Evolutionary conservation across 805 yeast genomes (phyloP).

Genomic region (Monosporozyma unispora): DNA sequence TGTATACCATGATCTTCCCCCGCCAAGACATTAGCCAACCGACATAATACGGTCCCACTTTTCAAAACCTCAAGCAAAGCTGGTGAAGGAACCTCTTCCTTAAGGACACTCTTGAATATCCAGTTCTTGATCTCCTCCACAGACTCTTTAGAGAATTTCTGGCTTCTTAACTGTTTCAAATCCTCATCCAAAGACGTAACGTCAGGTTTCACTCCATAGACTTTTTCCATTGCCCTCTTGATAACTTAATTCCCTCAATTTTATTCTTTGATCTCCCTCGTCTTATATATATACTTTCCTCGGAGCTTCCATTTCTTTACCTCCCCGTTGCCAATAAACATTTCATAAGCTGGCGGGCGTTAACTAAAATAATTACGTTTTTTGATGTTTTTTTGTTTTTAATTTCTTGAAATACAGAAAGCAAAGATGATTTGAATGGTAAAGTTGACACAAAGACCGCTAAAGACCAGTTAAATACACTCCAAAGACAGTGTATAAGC

Average conservation of each 20-base stretch:
- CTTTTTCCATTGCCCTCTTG: slow-evolving; percentile 1
- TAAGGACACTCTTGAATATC: slow-evolving; percentile 37
- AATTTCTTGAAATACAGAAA: too few species aligned
- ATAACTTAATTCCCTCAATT: too few species aligned
- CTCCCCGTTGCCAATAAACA: neutral
- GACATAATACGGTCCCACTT: slow-evolving; percentile 52
- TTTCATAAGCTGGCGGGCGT: too few species aligned
- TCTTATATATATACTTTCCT: too few species aligned
- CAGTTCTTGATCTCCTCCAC: slow-evolving; percentile 42
- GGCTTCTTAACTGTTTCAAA: slow-evolving; percentile 39
- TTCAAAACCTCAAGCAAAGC: slow-evolving; percentile 44
- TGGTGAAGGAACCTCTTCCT: slow-evolving; percentile 20
- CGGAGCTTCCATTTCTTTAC: neutral
- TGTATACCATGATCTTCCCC: slow-evolving; percentile 24
- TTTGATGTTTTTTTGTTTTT: too few species aligned
- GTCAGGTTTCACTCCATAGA: slow-evolving; percentile 23
- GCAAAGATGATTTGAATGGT: too few species aligned
- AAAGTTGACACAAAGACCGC: too few species aligned
- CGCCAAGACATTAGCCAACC: slow-evolving; percentile 30
- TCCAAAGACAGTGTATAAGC: too few species aligned
- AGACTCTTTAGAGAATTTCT: slow-evolving; percentile 39
- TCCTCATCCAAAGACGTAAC: slow-evolving; percentile 60
- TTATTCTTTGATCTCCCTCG: too few species aligned
- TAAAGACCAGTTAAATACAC: too few species aligned
- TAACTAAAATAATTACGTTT: too few species aligned